Evolutionary conservation across 202 grass and related monocot species (phyloP), one percentile per base, ranked within the genome.

Genomic region (Tripidium arundinaceum): DNA sequence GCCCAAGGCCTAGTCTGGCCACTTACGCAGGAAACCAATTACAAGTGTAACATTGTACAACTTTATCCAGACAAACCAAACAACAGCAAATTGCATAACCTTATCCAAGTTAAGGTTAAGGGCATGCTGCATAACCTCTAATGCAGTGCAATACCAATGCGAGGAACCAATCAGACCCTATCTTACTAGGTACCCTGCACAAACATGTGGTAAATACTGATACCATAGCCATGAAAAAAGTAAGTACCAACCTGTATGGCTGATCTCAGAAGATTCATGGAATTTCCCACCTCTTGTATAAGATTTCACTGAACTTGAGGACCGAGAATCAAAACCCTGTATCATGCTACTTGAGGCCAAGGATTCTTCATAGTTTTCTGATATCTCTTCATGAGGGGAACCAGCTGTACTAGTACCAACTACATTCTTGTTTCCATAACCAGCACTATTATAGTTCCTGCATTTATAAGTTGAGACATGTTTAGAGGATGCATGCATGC

Each of bases 301-400:
- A 85, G 62, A 87, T 87, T 90, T 81, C 18, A 63, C 65, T 78
- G 83, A 91, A 81, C 64, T 81, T 66, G 70, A 84, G 54, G 74
- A 46, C 11, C 60, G 62, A 70, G 60, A 75, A 33, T 65, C 66
- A 66, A 70, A 57, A 57, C 62, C 70, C 18, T 83, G 68, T 43
- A 46, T 55, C 78, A 79, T 33, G 79, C 59, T 83, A 77, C 72
- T 79, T 84, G 86, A 80, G 88, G 67, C 22, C 81, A 55, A 86
- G 25, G 76, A 81, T 54, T 90, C 87, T 75, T 70, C 83, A 60
- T 26, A 58, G 46, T 76, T 59, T 81, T 68, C 68, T 71, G 78
- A 61, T 28, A 72, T 66, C 6, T 39, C 65, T 75, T 65, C 31
- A 62, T 22, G 71, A 54, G 46, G 66, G 21, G 74, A 47, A 58